Conservation (phyloP, 2,329 filamentous ascomycete species). For the Madurella fahalii region DNA sequence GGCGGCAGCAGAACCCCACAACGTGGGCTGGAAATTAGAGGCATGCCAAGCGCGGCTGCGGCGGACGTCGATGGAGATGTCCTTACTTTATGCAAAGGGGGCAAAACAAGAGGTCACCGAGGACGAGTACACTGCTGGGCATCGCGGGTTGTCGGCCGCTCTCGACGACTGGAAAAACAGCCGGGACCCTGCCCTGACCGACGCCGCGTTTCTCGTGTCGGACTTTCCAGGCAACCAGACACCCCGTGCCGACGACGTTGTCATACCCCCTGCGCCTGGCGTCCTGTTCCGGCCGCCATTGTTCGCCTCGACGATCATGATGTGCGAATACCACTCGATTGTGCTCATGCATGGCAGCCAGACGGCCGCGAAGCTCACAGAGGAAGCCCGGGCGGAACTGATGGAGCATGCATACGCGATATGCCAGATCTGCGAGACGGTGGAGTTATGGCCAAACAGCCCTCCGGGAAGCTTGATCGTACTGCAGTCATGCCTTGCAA, state of each 20-base stretch:
- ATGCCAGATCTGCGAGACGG: slow-evolving; percentile 74
- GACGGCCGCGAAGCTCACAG: slow-evolving; percentile 54
- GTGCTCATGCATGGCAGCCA: slow-evolving; percentile 79
- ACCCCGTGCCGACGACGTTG: slow-evolving; percentile 59
- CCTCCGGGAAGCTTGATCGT: slow-evolving; percentile 68
- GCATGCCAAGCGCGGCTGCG: slow-evolving; percentile 62
- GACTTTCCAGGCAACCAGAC: slow-evolving; percentile 55
- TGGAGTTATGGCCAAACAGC: slow-evolving; percentile 66
- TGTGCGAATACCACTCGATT: slow-evolving; percentile 74
- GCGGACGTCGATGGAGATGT: slow-evolving; percentile 74
- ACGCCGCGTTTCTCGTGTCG: slow-evolving; percentile 59
- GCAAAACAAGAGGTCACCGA: slow-evolving; percentile 59
- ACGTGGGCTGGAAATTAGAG: slow-evolving; percentile 64
- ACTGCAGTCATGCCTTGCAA: slow-evolving; percentile 70
- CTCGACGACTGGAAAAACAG: slow-evolving; percentile 47
- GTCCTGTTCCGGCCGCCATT: slow-evolving; percentile 66
- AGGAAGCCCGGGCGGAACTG: slow-evolving; percentile 50
- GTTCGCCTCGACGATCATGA: slow-evolving; percentile 70
- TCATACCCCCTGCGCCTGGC: slow-evolving; percentile 67
- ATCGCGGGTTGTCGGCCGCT: slow-evolving; percentile 47
- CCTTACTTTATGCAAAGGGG: slow-evolving; percentile 68
- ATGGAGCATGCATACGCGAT: slow-evolving; percentile 61
- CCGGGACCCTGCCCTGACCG: slow-evolving; percentile 59
- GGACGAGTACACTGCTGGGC: slow-evolving; percentile 62
- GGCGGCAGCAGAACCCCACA: slow-evolving; percentile 54